Evolutionary conservation across 129 eudicot genomes (phyloP).

Genomic region (Arctium lappa): DNA sequence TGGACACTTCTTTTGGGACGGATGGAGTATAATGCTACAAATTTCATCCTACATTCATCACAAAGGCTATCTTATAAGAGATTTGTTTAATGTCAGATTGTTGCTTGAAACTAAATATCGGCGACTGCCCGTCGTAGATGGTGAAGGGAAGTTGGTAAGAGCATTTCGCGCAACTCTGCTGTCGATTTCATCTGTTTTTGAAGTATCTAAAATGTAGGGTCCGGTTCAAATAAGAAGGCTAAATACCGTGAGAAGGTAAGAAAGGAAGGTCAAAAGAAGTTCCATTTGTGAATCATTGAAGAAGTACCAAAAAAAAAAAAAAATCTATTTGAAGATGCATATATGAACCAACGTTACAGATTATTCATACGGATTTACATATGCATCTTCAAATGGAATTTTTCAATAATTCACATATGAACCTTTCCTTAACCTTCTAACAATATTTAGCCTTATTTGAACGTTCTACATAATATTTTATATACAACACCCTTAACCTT

Average conservation of each 20-base stretch:
- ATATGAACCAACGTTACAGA: background rate
- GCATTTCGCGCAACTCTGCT: background rate
- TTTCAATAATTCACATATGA: background rate
- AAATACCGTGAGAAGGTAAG: background rate
- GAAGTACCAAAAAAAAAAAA: background rate
- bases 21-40: background rate
- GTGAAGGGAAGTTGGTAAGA: constrained; percentile 74
- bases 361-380: background rate
- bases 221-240: background rate
- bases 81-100: constrained; percentile 35
- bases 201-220: background rate
- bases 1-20: background rate
- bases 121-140: constrained; percentile 74
- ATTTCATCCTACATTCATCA: background rate
- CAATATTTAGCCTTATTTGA: background rate
- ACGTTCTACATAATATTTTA: background rate
- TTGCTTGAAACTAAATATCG: constrained; percentile 76
- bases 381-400: background rate
- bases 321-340: background rate
- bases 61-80: background rate
- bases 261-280: background rate
- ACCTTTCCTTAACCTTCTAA: background rate
- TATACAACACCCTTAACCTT: background rate
- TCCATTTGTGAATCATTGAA: background rate
- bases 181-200: background rate